Evolutionary conservation across 306 rosid species (phyloP).

Genomic region (Malus asiatica): DNA sequence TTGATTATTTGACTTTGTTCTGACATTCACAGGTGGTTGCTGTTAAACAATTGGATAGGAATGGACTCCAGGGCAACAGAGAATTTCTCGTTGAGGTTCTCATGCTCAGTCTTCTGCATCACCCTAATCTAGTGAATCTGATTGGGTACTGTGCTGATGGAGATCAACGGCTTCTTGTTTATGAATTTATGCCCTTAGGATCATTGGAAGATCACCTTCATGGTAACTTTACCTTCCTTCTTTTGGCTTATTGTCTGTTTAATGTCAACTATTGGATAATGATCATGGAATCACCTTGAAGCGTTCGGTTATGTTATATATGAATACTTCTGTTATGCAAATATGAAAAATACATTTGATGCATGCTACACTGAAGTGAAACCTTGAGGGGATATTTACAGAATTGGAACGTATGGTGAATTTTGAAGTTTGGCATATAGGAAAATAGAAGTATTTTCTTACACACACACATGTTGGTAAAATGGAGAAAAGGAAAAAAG

Average conservation of each 20-base stretch:
- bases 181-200: conserved; percentile 81
- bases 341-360: neutral
- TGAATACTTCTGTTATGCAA: neutral
- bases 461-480: neutral
- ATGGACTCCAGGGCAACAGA: conserved; percentile 91
- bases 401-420: neutral
- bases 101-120: conserved; percentile 92
- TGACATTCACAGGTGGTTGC: conserved; percentile 62
- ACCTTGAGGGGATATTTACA: neutral
- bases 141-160: conserved; percentile 95
- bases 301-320: neutral
- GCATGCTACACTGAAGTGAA: neutral
- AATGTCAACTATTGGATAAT: neutral
- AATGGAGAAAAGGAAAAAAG: neutral
- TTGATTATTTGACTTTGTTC: conserved; percentile 9
- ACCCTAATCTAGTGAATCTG: conserved; percentile 70
- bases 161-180: conserved; percentile 90
- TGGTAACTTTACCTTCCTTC: conserved; percentile 31
- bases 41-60: conserved; percentile 85
- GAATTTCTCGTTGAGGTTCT: conserved; percentile 92
- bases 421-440: neutral
- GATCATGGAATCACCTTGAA: neutral
- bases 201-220: conserved; percentile 86
- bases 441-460: neutral
- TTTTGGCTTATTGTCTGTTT: neutral